Percentiles rank a stretch among this genome's conserved stretches.
phyloP scores from a whole-genome alignment of 768 basidiomycete species.

The Lactifluus piperatus region DNA sequence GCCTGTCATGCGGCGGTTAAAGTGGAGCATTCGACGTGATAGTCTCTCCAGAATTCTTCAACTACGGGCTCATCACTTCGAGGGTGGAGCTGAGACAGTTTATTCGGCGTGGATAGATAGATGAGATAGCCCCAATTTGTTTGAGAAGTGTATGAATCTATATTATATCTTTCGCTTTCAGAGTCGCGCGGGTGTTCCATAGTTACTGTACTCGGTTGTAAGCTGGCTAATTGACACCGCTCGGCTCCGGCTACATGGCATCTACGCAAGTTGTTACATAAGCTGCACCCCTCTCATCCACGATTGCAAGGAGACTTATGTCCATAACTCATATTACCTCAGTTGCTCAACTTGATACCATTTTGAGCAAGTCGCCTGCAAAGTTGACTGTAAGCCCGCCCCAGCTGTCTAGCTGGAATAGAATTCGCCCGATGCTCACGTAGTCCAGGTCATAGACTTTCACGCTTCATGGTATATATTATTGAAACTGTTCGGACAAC shows the following conservation, averaged over 20 bases:
- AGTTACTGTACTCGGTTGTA: not conserved
- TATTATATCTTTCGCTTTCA: not conserved
- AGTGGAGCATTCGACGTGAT: constrained; percentile 64
- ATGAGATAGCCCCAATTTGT: not conserved
- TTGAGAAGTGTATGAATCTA: not conserved
- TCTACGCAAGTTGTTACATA: not conserved
- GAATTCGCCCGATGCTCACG: constrained; percentile 1
- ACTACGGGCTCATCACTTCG: not conserved
- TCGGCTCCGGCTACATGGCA: too few relatives aligned
- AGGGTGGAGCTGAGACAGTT: not conserved
- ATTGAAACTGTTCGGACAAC: not conserved
- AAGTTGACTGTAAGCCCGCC: constrained; percentile 50
- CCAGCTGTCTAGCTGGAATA: not conserved
- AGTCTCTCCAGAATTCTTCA: constrained; percentile 37
- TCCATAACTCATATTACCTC: constrained; percentile 56
- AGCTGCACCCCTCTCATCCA: not conserved
- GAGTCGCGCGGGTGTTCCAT: not conserved
- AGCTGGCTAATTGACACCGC: not conserved
- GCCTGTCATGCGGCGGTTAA: constrained; percentile 55
- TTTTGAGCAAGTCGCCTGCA: constrained; percentile 48
- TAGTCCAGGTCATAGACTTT: constrained; percentile 69
- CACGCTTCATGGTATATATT: constrained; percentile 65
- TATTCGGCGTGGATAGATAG: not conserved
- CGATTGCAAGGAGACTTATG: constrained; percentile 29
- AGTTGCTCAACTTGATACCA: constrained; percentile 49